Evolutionary conservation across 768 basidiomycete species (phyloP), one percentile per base, ranked within the genome.

Genomic region (Phallus indusiatus): DNA sequence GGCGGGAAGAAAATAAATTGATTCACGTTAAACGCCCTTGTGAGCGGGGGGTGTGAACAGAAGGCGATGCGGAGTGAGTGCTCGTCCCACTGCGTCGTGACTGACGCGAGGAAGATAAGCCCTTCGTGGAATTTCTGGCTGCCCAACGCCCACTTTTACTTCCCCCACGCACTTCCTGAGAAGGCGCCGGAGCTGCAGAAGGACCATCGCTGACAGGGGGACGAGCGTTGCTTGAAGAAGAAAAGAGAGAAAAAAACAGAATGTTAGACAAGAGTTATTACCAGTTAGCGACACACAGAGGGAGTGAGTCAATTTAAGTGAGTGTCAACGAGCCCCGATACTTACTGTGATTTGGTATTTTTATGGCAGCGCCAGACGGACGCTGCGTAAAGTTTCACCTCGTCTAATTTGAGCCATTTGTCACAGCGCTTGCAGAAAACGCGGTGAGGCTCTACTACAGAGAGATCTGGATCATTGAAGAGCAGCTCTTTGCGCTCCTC

Each of bases 381-480:
- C 18, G 57, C 57, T 24, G 57, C 57, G 57, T 59, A 59, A 21
- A 59, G 33, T 35, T 59, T 59, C 16, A 21, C 64, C 28, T 90
- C 87, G 54, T 88, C 70, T 12, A 59, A 47, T 52, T 59, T 59
- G 57, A 59, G 57, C 57, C 57, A 59, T 35, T 59, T 59, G 17
- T 59, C 50, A 47, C 57, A 59, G 17, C 57, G 48, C 16, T 52
- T 59, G 57, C 57, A 59, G 35, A 51, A 59, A 34, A 59, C 57
- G 22, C 57, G 57, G 57, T 59, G 57, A 34, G 88, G 81, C 70
- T 90, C 88, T 67, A 88, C 88, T 63, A 85, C 76, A n/a, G 83
- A 84, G 47, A 90, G 85, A 65, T 88, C 88, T 16, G 85, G 85
- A 67, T 90, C 88, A 0, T 78, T 75, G 53, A 82, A 78, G 61